A percentile compares a stretch with the other conserved stretches of the same genome.
These are phyloP conservation scores for Rhynchosporium secalis DNA, from an alignment of 2,329 filamentous ascomycete genomes.

Conservation along the genomic window DNA sequence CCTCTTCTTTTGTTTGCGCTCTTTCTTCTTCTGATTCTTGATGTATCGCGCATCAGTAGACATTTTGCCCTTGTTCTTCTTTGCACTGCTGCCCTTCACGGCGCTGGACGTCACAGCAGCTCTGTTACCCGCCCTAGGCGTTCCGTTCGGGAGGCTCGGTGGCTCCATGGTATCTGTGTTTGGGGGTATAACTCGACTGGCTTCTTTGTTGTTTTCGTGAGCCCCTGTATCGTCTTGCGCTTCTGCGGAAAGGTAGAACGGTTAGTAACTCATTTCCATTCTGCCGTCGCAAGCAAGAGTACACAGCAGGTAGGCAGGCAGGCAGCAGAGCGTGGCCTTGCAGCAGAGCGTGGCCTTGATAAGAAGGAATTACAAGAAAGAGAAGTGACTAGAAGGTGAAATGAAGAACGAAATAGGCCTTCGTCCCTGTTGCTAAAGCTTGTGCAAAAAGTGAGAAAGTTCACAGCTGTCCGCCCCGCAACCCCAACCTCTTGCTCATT, in stretches of 20 bases:
- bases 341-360: not conserved
- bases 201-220: not conserved
- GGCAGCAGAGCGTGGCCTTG: not conserved
- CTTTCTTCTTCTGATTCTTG: slow-evolving; percentile 12
- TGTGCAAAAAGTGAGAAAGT: slow-evolving; percentile 4
- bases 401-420: not conserved
- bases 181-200: not conserved
- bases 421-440: not conserved
- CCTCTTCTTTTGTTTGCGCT: slow-evolving; percentile 5
- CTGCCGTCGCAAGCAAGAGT: not conserved
- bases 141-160: not conserved
- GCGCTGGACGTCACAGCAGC: slow-evolving; percentile 1
- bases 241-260: not conserved
- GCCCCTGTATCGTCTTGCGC: not conserved
- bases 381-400: not conserved
- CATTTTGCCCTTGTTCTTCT: slow-evolving; percentile 5
- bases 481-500: not conserved
- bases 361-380: not conserved
- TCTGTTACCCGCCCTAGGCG: not conserved
- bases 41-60: not conserved
- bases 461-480: slow-evolving; percentile 8
- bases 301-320: not conserved
- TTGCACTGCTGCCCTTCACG: not conserved
- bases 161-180: not conserved
- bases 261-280: not conserved